These are phyloP conservation scores for Aspergillus melleus DNA, from an alignment of 2,329 filamentous ascomycete genomes.

Conservation along the genomic window DNA sequence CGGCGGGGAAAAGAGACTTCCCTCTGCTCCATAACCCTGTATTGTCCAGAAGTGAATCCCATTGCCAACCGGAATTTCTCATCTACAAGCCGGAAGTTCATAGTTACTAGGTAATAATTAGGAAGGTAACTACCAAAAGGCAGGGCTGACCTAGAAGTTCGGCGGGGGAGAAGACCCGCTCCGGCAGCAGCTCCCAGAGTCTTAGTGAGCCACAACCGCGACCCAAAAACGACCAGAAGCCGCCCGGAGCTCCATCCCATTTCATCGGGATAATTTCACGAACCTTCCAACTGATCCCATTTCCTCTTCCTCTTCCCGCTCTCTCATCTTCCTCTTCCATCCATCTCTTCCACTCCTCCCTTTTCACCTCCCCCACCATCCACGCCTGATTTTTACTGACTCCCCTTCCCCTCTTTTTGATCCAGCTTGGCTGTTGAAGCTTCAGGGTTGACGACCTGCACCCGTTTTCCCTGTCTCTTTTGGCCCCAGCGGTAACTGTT, in stretches of 20 bases:
- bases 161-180: conserved; percentile 26
- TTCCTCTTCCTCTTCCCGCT: conserved; percentile 14
- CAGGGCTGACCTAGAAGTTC: conserved; percentile 11
- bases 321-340: conserved; percentile 9
- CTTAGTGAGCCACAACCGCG: conserved; percentile 13
- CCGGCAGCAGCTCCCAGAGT: conserved; percentile 12
- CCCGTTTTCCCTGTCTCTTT: conserved; percentile 36
- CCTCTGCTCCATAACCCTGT: no score
- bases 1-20: no score
- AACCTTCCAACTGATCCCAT: conserved; percentile 21
- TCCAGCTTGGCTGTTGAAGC: conserved; percentile 19
- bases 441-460: conserved; percentile 43
- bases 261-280: conserved; percentile 24
- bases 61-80: neutral
- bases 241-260: conserved; percentile 14
- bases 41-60: no score
- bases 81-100: neutral
- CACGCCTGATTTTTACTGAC: neutral
- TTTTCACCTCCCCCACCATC: neutral
- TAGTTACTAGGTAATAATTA: no score
- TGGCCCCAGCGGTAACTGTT: conserved; percentile 26
- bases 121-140: neutral
- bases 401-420: neutral
- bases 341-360: conserved; percentile 7
- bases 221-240: conserved; percentile 4